Base-by-base conservation (phyloP, 208 protist species). In the Trypanosoma brucei region DNA sequence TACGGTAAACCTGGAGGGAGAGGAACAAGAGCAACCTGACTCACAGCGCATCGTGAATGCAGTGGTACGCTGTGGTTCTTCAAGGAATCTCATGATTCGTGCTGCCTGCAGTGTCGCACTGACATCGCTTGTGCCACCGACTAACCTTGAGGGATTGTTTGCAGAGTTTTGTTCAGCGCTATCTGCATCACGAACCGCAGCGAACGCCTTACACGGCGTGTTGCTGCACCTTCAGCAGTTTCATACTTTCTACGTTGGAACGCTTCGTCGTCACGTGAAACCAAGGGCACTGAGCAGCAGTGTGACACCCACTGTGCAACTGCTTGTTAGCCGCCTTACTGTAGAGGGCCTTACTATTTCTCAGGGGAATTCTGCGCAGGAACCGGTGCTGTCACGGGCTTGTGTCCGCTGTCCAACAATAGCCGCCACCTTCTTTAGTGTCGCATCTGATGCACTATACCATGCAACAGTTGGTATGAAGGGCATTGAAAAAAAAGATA, bases 211-310 rank as follows among this genome's bases (percentile, higher is more conserved):
- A 8, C 91, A 96, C 68, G 91, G 91, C 3, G 72, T 70, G 44
- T 36, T 96, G 38, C 75, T 93, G n/a, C 84, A 94, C 55, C 55
- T 92, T 33, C 73, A 81, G 3, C 83, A 85, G 57, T 93, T 94
- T 63, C 81, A 92, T 51, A 65, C 67, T 6, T 72, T 76, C 46
- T 93, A 95, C 70, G 78, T 91, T 38, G 90, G 86, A 49, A 91
- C 86, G 40, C 7, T 83, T 44, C 73, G 67, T 33, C 65, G 68
- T 31, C 49, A 81, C 40, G 64, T 71, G 51, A 75, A 75, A 40
- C 68, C 64, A 30, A 57, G 60, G 31, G 59, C 34, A 14, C 48
- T 71, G 48, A 72, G 72, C 59, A 83, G 75, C 58, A 76, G 70
- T 58, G 58, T 62, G 2, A 75, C 61, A 22, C 38, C 54, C 13